Percentiles rank a stretch among this genome's conserved stretches.
Evolutionary conservation across 352 stramenopile species (phyloP).

Genomic region (Phytophthora meadii): DNA sequence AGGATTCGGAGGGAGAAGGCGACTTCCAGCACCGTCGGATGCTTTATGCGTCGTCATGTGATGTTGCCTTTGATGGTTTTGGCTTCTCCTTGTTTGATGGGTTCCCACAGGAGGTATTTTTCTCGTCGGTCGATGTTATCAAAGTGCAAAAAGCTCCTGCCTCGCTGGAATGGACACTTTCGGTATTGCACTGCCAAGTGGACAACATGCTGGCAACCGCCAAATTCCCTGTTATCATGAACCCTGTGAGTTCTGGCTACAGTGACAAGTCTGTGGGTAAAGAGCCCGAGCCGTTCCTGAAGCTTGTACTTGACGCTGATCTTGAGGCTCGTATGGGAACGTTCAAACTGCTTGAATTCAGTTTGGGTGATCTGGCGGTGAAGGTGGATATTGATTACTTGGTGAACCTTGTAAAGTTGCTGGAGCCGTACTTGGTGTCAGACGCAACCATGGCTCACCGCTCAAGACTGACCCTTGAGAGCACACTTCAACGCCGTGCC

Average conservation of each 20-base stretch:
- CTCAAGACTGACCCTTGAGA: constrained; percentile 66
- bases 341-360: constrained; percentile 85
- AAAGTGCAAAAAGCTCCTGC: constrained; percentile 72
- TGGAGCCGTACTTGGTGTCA: constrained; percentile 82
- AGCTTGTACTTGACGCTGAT: constrained; percentile 79
- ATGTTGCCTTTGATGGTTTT: constrained; percentile 80
- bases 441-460: constrained; percentile 67
- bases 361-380: constrained; percentile 69
- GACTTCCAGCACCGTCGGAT: constrained; percentile 84
- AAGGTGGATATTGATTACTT: constrained; percentile 90
- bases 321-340: constrained; percentile 78
- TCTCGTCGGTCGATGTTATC: constrained; percentile 79
- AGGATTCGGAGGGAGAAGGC: constrained; percentile 66
- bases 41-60: constrained; percentile 83
- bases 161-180: constrained; percentile 82
- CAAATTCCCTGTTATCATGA: constrained; percentile 87
- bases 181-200: constrained; percentile 81
- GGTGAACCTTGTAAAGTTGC: constrained; percentile 79
- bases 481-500: constrained; percentile 63
- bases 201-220: constrained; percentile 87
- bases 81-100: constrained; percentile 81
- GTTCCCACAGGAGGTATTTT: constrained; percentile 85
- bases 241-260: constrained; percentile 80
- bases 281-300: constrained; percentile 65
- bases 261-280: constrained; percentile 76